Evolutionary conservation across 139 green algal genomes (phyloP), one percentile per base, ranked within the genome.

Genomic region (Picochlorum sp.): DNA sequence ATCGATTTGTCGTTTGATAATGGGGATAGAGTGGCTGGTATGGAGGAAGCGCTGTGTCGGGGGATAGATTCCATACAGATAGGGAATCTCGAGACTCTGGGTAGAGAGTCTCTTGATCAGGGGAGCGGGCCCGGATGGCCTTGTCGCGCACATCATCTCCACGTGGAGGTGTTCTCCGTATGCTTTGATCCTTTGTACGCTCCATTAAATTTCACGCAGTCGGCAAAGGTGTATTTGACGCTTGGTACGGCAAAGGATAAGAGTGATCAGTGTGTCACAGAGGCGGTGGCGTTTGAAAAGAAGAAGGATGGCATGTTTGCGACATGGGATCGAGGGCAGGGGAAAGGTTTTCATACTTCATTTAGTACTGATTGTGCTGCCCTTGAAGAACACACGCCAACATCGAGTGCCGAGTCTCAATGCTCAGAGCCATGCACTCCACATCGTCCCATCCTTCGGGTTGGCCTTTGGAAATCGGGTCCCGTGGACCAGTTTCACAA

Each of bases 401-500:
- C 34, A 41, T 41, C 34, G 7, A 41, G 34, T 41, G 34, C 6
- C 14, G 34, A 41, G 34, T 41, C 34, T 41, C 34, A 13, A 41
- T 13, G 34, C 2, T 41, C 34, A 41, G 34, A 41, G 34, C 18
- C 47, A 54, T 54, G 47, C 23, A 54, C n/a, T 13, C 34, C 34
- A 2, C 18, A 54, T 7, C 16, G 47, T 10, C 47, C 47, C 16
- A 54, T 54, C 16, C 47, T 54, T 9, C 47, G 47, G n/a, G 47
- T 21, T 54, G 47, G 47, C 16, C 47, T 54, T 20, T 54, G 47
- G 47, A 54, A 54, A 21, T 54, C 47, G n/a, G 47, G 47, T 20
- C 47, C 47, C n/a, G 47, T 54, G 18, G n/a, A 20, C 16, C 47
- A 54, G 6, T 54, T 54, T 21, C 47, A 54, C 47, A 21, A 54